Conservation (phyloP, 176 grass and related monocot species). For the Bolboschoenus planiculmis region DNA sequence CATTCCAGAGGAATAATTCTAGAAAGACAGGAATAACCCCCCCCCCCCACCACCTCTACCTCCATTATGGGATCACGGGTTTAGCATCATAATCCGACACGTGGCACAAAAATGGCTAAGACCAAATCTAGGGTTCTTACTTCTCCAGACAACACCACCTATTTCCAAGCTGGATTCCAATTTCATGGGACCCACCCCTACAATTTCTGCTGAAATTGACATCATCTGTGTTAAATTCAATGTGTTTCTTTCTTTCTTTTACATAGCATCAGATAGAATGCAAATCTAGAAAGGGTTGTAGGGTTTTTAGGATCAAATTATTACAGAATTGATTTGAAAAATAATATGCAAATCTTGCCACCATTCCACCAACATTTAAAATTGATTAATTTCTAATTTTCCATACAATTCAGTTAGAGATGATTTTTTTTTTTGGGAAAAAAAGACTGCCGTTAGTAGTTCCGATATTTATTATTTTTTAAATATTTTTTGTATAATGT, state of each 20-base stretch:
- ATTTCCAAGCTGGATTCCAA: conserved; percentile 23
- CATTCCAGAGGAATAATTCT: neutral
- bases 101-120: conserved; percentile 15
- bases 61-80: conserved; percentile 26
- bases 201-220: neutral
- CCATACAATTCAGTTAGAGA: neutral
- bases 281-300: too few relatives aligned
- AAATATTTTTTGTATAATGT: too few relatives aligned
- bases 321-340: neutral
- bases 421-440: too few relatives aligned
- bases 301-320: neutral
- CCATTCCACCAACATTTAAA: neutral
- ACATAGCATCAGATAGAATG: neutral
- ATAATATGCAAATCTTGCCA: neutral
- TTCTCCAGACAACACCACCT: conserved; percentile 16
- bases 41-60: conserved; percentile 5
- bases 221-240: neutral
- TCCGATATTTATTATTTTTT: too few relatives aligned
- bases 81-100: conserved; percentile 4
- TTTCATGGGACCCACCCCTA: neutral
- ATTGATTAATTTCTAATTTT: neutral
- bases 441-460: too few relatives aligned
- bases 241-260: neutral
- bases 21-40: neutral
- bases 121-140: conserved; percentile 19